Conservation (phyloP, 1,284 basidiomycete genomes). For the Moniliophthora roreri region DNA sequence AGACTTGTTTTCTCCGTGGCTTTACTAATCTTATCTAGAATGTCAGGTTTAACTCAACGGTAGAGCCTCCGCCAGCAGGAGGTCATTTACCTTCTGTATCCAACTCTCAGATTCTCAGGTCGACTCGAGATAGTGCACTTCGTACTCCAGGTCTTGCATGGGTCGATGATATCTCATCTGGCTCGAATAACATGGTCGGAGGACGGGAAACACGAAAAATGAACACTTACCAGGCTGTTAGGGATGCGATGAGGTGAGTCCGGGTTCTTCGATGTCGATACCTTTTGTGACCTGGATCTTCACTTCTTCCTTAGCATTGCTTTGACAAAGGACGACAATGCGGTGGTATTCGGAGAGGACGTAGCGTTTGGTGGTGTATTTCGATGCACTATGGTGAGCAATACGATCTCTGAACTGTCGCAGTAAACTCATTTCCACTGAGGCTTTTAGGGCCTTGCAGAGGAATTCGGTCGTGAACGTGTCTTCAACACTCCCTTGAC, state of each 20-base stretch:
- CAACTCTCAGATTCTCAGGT: constrained; percentile 59
- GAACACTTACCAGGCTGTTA: constrained; percentile 89
- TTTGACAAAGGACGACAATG: constrained; percentile 80
- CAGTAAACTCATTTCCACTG: constrained; percentile 10
- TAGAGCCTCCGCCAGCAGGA: constrained; percentile 68
- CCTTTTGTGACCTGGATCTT: background rate
- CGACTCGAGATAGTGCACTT: constrained; percentile 67
- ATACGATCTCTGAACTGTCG: background rate
- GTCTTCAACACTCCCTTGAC: constrained; percentile 96
- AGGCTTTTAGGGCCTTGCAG: constrained; percentile 73
- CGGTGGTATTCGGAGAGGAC: constrained; percentile 92
- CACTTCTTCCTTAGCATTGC: constrained; percentile 62
- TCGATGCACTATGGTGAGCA: constrained; percentile 75
- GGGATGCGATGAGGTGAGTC: constrained; percentile 79
- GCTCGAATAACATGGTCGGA: constrained; percentile 51
- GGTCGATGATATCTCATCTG: constrained; percentile 57
- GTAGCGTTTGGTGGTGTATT: constrained; percentile 95
- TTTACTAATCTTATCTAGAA: constrained; percentile 15
- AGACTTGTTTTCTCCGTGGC: background rate
- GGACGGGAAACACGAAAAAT: constrained; percentile 87
- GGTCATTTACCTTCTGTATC: constrained; percentile 72
- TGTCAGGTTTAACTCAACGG: constrained; percentile 47
- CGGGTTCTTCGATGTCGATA: background rate
- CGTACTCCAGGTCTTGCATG: constrained; percentile 73
- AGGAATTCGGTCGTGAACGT: constrained; percentile 89